Base-by-base conservation (phyloP, 129 eudicot species). In the Pseudognaphalium luteoalbum region DNA sequence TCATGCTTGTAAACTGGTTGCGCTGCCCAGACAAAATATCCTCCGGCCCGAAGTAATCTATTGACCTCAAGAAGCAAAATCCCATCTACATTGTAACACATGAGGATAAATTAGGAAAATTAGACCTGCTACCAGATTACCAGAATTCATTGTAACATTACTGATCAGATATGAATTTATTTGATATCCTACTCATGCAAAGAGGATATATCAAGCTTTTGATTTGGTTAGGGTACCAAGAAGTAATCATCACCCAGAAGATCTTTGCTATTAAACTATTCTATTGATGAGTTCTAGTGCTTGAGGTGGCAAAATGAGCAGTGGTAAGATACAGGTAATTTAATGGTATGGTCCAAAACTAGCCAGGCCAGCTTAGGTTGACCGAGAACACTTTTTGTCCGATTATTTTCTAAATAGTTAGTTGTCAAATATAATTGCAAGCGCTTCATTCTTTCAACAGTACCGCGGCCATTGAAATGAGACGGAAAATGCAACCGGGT, bases 1-100 rank as follows among this genome's bases (percentile, higher is more conserved):
- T 94, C 97, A 86, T 94, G 98, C 82, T 94, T 94, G 74, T 94
- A 94, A 63, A 94, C 98, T 51, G 98, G 97, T 70, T 91, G 98
- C 51, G 98, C 97, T 0, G 98, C 98, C 98, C 97, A 94, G 44
- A 81, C 96, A 89, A 94, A 94, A 74, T 91, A 94, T 60, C 98
- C 97, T 47, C 97, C 97, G 2, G 88, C 96, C 68, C 97, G 81
- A 66, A 94, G 97, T 88, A 94, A 59, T 75, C 97, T 88, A 77
- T 91, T 94, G 86, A 94, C 94, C 86, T 91, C 98, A 34, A 94
- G 97, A 70, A 94, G 92, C 86, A 94, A 84, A 75, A 94, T 87
- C 64, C 97, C 98, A 83, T 89, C 97, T 91, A 69, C 84, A 80
- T 68, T 32, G 63, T 7, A 64, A 33, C 11, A 77, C 7, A 81